Evolutionary conservation across 2,329 filamentous ascomycete genomes (phyloP), one percentile per base, ranked within the genome.

Genomic region (Metarhizium sp.): DNA sequence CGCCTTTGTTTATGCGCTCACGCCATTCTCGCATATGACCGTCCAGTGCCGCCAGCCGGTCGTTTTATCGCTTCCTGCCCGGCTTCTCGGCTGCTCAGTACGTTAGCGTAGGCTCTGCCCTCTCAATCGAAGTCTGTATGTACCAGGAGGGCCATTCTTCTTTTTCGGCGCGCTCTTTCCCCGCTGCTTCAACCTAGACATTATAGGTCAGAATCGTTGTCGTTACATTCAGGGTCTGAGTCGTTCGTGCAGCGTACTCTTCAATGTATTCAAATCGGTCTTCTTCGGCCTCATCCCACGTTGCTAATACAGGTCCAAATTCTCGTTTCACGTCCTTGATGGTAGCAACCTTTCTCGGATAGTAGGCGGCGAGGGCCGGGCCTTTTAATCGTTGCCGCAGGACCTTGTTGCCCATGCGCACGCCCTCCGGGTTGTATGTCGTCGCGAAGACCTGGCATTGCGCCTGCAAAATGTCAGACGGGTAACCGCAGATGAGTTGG

Each of bases 401-500:
- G 69, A 99, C 79, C 73, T 94, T 95, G 76, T 94, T 96, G 66
- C 94, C 94, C 63, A 90, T 83, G 59, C 94, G 89, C 59, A 87
- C 71, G 62, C 85, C 78, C 55, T 90, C 80, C 30, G 94, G 94
- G 73, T 99, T 99, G 78, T 85, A 97, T 53, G 86, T 92, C 52
- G 88, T 89, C 66, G 86, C 86, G 78, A 97, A 99, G 75, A 97
- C 83, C 70, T 86, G 84, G 79, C 90, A 96, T 86, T 92, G 91
- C 67, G 82, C 81, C 92, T 96, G 64, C 46, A 1, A 11, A 20
- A 5, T 32, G 58, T 71, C 48, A 73, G 65, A 46, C 53, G 11
- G 47, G 20, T 6, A 43, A 6, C 18, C 29, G 16, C 7, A 4
- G 50, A 42, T 59, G 34, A 3, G 1, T 3, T 42, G 30, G 16